Conservation (phyloP, 1,139 yeast genomes). For the Yamadazyma blattariae region DNA sequence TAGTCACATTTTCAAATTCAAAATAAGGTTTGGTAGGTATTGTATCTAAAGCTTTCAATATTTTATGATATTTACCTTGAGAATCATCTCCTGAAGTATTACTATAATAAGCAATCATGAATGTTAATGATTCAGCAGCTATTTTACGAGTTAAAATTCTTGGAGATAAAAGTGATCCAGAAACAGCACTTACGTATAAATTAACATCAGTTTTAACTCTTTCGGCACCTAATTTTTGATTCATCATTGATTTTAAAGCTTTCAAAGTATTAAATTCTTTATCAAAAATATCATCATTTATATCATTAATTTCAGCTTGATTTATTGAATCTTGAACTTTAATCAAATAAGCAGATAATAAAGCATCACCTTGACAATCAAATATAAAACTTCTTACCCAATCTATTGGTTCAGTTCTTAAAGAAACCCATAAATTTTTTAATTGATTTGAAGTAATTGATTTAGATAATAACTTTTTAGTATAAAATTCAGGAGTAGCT, state of each 20-base stretch:
- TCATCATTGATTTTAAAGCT: slow-evolving; percentile 48
- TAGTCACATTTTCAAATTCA: slow-evolving; percentile 27
- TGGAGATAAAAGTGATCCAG: slow-evolving; percentile 50
- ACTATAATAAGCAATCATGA: slow-evolving; percentile 43
- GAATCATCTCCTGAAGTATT: slow-evolving; percentile 25
- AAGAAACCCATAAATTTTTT: slow-evolving; percentile 84
- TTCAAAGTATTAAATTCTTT: slow-evolving; percentile 47
- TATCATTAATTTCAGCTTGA: slow-evolving; percentile 33
- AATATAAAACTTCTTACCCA: slow-evolving; percentile 83
- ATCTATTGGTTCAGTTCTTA: slow-evolving; percentile 85
- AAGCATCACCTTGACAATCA: slow-evolving; percentile 85
- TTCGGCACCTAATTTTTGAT: slow-evolving; percentile 44
- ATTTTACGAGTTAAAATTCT: slow-evolving; percentile 72
- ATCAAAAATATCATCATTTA: slow-evolving; percentile 45
- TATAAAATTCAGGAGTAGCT: slow-evolving; percentile 73
- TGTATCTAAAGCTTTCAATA: slow-evolving; percentile 60
- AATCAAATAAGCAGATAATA: slow-evolving; percentile 48
- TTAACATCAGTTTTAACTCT: slow-evolving; percentile 41
- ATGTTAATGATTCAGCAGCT: slow-evolving; percentile 72
- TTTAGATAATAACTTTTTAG: slow-evolving; percentile 69
- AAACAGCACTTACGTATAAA: slow-evolving; percentile 39
- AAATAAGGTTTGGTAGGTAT: slow-evolving; percentile 62
- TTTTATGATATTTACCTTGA: slow-evolving; percentile 58
- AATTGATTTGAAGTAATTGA: slow-evolving; percentile 68
- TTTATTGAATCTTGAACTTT: slow-evolving; percentile 39